Evolutionary conservation across 2,329 filamentous ascomycete genomes (phyloP), one percentile per base, ranked within the genome.

Genomic region (Pseudopyricularia javanii): DNA sequence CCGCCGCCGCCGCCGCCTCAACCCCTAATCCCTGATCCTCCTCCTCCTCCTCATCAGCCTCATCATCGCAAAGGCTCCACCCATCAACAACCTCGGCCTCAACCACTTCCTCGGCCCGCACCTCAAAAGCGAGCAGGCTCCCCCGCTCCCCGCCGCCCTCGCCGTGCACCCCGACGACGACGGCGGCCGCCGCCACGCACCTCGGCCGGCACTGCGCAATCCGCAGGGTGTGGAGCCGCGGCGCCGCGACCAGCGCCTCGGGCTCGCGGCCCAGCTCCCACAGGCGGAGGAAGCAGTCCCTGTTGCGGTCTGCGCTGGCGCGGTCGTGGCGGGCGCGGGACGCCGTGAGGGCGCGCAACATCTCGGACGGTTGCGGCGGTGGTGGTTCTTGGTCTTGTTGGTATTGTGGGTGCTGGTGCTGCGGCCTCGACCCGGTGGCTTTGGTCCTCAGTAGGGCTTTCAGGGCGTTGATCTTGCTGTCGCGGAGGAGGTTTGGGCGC

Each of bases 41-140:
- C 7, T 37, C 49, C 1, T 15, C 32, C 1, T 33, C 24, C 35
- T 45, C 50, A 2, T 51, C 35, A 24, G 15, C 6, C 24, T 33
- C 35, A 17, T 15, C 24, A 17, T 28, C 26, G n/a, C 28, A 49
- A 9, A 51, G 35, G 17, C 35, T 45, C 50, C 35, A 43, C 2
- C 50, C 50, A 33, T 52, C 50, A 5, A 52, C 50, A 6, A 33
- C 33, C 50, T 52, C 50, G 3, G 24, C 50, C 26, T 34, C 28
- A 4, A 52, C 24, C 6, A 52, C 40, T 2, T 52, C 50, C 37
- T 52, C 50, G 7, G 35, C 26, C 17, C 26, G 17, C 22, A 52
- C 50, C 50, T 52, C 50, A n/a, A 32, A 5, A 7, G 37, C 28
- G 9, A 52, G 50, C 12, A 30, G n/a, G 12, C 37, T 47, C 40